Evolutionary conservation across 495 filamentous ascomycete species (phyloP), one percentile per base, ranked within the genome.

Genomic region (Pyrenula aspistea): DNA sequence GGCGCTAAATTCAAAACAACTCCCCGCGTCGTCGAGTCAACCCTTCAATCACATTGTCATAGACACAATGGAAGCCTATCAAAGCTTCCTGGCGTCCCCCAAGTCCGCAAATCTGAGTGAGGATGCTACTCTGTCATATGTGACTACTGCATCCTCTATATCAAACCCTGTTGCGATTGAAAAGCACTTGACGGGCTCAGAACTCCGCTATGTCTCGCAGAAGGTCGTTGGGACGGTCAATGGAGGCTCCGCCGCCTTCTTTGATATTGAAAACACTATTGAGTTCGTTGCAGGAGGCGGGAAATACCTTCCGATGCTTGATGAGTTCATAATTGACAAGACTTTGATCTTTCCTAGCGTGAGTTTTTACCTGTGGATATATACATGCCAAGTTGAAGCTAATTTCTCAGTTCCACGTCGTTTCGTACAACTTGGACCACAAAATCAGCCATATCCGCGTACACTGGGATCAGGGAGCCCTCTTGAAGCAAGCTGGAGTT

Each of bases 401-500:
- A 12, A 53, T 42, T 54, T 53, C 51, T 51, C 66, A 96, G 91
- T 77, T 90, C 61, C 93, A 98, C 73, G 83, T 97, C 54, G 93
- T 97, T 61, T 79, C 81, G 48, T 96, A 96, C 73, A 81, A 94
- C 64, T 60, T 70, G 48, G 64, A 85, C 48, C 78, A 83, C 59
- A 86, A 89, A 67, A 95, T 98, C 68, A 70, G 78, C 60, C 87
- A 89, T 63, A 85, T 96, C 61, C 86, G 91, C 55, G 82, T 91
- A 57, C 87, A 86, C 68, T 98, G 93, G 93, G 93, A 98, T 67
- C 94, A 97, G 70, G 91, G 83, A 23, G 89, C 89, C 54, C 79
- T 97, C 10, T 77, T 98, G 58, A 97, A 93, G 71, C 85, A 92
- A 66, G 81, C 96, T 54, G 91, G 95, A 61, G 84, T 96, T 25